phyloP scores from a whole-genome alignment of 192 early-diverging fungal genomes.

The Gaertneriomyces sp. region DNA sequence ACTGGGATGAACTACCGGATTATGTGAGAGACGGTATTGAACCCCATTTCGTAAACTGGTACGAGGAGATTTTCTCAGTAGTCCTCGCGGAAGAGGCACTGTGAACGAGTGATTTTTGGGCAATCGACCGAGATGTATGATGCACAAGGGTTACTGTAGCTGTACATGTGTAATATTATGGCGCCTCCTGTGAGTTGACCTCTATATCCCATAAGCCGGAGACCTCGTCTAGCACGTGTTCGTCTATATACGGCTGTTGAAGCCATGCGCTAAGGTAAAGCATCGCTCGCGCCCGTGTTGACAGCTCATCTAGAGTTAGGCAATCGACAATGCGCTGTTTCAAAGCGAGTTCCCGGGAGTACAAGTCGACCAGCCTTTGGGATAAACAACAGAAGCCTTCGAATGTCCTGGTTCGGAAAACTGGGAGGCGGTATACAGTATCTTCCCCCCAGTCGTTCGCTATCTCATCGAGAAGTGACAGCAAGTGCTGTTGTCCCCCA shows the following conservation, averaged over 20 bases:
- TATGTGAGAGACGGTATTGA: conserved; percentile 88
- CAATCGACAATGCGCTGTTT: conserved; percentile 2
- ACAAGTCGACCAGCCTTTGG: conserved; percentile 6
- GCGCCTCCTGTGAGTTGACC: not conserved
- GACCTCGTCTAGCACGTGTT: conserved; percentile 7
- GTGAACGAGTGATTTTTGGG: too few species aligned
- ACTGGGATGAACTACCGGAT: conserved; percentile 94
- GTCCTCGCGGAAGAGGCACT: conserved; percentile 24
- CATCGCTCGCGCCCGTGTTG: conserved; percentile 17
- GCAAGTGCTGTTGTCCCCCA: too few species aligned
- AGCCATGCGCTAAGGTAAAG: conserved; percentile 24
- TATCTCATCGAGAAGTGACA: conserved; percentile 14
- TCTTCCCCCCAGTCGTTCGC: conserved; percentile 19
- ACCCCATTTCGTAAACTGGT: conserved; percentile 79
- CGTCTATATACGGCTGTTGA: conserved; percentile 30
- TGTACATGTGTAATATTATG: too few species aligned
- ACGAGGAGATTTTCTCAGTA: conserved; percentile 51
- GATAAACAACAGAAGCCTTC: conserved; percentile 11
- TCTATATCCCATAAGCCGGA: conserved; percentile 15
- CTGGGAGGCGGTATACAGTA: conserved; percentile 1
- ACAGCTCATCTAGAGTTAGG: not conserved
- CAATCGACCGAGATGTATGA: too few species aligned
- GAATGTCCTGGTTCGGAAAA: conserved; percentile 6
- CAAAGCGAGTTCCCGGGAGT: conserved; percentile 14
- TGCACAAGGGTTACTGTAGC: too few species aligned